These are phyloP conservation scores for Alternaria gansuensis DNA, from an alignment of 2,329 filamentous ascomycete genomes.

Conservation along the genomic window DNA sequence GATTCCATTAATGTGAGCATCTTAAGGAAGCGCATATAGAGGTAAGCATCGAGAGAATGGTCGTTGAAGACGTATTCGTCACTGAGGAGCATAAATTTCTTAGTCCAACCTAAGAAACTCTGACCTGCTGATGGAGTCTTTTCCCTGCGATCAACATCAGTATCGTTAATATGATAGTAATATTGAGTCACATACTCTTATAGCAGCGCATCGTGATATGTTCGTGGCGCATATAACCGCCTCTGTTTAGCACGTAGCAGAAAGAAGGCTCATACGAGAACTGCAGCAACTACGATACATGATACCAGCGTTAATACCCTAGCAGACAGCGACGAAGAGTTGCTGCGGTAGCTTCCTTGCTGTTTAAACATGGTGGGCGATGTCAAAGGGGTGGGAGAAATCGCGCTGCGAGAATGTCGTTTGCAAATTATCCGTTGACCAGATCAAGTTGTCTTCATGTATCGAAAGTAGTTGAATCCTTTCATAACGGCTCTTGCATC, in stretches of 20 bases:
- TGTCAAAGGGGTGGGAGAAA: not conserved
- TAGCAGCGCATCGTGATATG: conserved; percentile 55
- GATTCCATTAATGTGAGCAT: conserved; percentile 56
- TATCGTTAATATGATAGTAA: conserved; percentile 34
- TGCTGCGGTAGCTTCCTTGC: conserved; percentile 7
- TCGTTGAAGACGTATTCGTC: conserved; percentile 59
- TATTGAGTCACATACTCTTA: conserved; percentile 29
- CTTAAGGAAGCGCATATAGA: conserved; percentile 59
- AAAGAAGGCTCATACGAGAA: conserved; percentile 52
- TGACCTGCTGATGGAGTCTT: conserved; percentile 56
- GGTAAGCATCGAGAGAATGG: conserved; percentile 59
- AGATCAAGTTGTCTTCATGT: conserved; percentile 6
- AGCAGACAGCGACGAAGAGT: conserved; percentile 53
- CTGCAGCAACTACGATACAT: conserved; percentile 37
- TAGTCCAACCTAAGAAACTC: conserved; percentile 64
- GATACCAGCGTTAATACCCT: conserved; percentile 50
- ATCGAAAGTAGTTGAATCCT: not conserved
- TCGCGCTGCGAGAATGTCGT: not conserved
- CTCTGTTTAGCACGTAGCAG: conserved; percentile 55
- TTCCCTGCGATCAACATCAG: conserved; percentile 2
- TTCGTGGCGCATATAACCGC: conserved; percentile 57
- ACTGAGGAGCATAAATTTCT: conserved; percentile 54
- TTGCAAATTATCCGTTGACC: not conserved
- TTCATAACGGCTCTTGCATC: conserved; percentile 4
- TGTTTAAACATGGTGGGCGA: conserved; percentile 7